A percentile compares a stretch with the other conserved stretches of the same genome.
These are phyloP conservation scores for Eimeria zaria DNA, from an alignment of 169 alveolate genomes.

Conservation along the genomic window DNA sequence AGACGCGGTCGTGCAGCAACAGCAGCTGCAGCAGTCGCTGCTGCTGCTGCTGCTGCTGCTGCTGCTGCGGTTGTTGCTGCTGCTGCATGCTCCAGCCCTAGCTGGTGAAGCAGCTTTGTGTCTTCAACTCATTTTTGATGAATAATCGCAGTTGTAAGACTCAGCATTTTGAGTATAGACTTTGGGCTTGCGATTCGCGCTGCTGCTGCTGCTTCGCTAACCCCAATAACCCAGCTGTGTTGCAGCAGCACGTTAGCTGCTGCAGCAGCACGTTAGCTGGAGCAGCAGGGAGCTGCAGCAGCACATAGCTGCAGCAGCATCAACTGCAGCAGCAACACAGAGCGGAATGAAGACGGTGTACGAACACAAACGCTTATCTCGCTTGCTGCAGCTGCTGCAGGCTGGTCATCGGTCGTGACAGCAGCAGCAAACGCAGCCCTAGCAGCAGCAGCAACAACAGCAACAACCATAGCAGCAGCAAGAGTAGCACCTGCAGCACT, in stretches of 20 bases:
- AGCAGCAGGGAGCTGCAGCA: too few species aligned
- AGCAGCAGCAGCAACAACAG: not conserved
- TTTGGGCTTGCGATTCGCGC: not conserved
- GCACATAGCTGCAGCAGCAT: not conserved
- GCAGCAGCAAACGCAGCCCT: not conserved
- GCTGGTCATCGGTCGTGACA: not conserved
- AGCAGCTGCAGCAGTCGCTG: not conserved
- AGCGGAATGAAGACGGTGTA: not conserved
- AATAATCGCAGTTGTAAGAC: not conserved
- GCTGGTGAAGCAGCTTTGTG: not conserved
- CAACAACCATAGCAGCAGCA: conserved; percentile 38
- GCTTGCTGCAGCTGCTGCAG: not conserved
- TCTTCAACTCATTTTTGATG: not conserved
- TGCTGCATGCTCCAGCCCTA: conserved; percentile 8
- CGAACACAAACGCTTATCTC: not conserved
- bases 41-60: conserved; percentile 14
- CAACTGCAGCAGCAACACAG: not conserved
- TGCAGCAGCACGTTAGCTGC: conserved; percentile 10
- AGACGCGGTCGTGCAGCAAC: not conserved
- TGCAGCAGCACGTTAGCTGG: too few species aligned
- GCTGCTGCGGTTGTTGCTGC: too few species aligned
- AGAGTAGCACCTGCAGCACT: not conserved
- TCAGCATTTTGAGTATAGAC: not conserved
- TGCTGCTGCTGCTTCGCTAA: not conserved
- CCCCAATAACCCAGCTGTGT: not conserved